These are phyloP conservation scores for Xylariaceae sp. DNA, from an alignment of 2,329 filamentous ascomycete genomes.

Conservation along the genomic window DNA sequence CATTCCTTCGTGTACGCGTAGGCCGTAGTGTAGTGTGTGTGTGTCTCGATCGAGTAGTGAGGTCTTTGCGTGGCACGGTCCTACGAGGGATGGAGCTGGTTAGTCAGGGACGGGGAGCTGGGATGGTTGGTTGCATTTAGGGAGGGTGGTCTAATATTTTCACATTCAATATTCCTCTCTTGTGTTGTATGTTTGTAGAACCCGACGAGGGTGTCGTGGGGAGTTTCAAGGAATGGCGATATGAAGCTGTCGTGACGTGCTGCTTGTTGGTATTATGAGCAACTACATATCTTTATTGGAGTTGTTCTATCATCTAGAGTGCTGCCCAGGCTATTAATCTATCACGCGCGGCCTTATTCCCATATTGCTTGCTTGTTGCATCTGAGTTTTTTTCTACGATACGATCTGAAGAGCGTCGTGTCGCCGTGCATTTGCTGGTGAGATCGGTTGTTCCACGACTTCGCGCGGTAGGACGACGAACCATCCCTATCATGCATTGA, in stretches of 20 bases:
- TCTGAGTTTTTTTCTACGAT: no score
- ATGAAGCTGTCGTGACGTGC: no score
- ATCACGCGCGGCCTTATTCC: no score
- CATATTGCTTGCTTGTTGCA: no score
- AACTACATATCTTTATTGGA: no score
- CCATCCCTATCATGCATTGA: background rate
- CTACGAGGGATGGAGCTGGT: background rate
- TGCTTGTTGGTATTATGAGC: no score
- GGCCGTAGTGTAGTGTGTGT: background rate
- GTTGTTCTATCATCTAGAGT: no score
- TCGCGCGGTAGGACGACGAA: background rate
- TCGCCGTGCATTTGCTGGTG: background rate
- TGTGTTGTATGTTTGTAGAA: background rate
- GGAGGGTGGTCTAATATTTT: background rate
- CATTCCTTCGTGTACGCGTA: background rate
- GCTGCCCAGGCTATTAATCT: no score
- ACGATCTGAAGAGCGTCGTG: background rate
- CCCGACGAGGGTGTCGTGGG: background rate
- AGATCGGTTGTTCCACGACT: background rate
- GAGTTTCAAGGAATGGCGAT: background rate
- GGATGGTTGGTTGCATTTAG: conserved; percentile 1
- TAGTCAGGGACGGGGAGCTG: background rate
- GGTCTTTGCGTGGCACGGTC: background rate
- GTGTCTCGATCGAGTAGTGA: background rate
- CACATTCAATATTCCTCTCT: no score